Evolutionary conservation across 2,329 filamentous ascomycete genomes (phyloP).

Genomic region (Diplodia intermedia): DNA sequence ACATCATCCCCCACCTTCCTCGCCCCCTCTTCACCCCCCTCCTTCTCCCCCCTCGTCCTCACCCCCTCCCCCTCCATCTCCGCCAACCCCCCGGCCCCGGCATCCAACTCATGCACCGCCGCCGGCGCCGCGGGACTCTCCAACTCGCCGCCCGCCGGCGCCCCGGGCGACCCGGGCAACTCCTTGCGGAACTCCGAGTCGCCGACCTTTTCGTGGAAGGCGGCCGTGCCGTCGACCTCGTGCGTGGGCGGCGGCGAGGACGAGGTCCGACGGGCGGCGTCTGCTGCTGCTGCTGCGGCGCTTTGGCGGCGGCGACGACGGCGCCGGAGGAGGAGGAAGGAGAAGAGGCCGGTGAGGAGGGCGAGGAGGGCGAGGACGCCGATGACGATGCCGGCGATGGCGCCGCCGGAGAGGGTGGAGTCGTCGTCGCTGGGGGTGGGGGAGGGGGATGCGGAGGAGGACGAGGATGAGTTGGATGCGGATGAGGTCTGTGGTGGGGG

Average conservation of each 20-base stretch:
- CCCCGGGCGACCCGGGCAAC: background rate
- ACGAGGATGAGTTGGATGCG: background rate
- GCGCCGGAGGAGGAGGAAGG: constrained; percentile 32
- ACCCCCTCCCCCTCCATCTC: constrained; percentile 14
- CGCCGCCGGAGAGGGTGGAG: constrained; percentile 32
- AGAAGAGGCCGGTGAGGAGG: constrained; percentile 31
- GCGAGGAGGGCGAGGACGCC: constrained; percentile 37
- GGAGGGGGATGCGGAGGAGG: constrained; percentile 31
- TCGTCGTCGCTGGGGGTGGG: constrained; percentile 29
- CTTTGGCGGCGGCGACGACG: constrained; percentile 21
- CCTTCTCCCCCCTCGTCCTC: constrained; percentile 2
- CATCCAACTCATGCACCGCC: constrained; percentile 17
- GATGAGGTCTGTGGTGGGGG: background rate
- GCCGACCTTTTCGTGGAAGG: constrained; percentile 5
- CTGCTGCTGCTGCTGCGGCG: background rate
- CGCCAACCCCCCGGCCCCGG: background rate
- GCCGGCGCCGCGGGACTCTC: background rate
- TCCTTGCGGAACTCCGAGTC: background rate
- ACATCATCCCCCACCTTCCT: background rate
- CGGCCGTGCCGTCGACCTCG: constrained; percentile 16
- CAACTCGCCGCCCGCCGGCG: background rate
- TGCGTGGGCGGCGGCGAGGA: background rate
- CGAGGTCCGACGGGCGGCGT: background rate
- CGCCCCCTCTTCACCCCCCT: background rate
- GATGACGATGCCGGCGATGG: constrained; percentile 39